Percentiles rank a stretch among this genome's conserved stretches.
Conservation (phyloP, 148 eudicot genomes). For the Persicaria tinctoria region DNA sequence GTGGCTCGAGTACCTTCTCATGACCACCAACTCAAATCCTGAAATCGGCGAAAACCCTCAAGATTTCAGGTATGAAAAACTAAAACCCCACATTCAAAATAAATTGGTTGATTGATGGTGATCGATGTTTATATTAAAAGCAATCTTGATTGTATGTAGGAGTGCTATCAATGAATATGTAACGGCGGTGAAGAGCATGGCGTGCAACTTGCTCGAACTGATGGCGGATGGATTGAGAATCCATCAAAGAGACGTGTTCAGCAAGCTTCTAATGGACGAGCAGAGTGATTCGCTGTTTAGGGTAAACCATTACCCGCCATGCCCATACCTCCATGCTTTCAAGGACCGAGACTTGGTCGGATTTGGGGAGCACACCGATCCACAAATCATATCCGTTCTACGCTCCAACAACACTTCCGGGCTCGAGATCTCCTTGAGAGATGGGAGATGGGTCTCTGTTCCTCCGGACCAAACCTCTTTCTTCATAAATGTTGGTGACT, state of each 20-base stretch:
- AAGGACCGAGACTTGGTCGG: slow-evolving; percentile 37
- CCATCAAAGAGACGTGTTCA: slow-evolving; percentile 24
- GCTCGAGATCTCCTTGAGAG: slow-evolving; percentile 37
- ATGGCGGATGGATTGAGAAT: slow-evolving; percentile 46
- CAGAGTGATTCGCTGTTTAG: slow-evolving; percentile 45
- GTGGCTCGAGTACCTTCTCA: slow-evolving; percentile 66
- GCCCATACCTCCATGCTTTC: slow-evolving; percentile 24
- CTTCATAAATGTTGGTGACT: slow-evolving; percentile 50
- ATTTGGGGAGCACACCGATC: slow-evolving; percentile 78
- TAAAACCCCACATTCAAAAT: neutral
- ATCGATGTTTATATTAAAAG: neutral
- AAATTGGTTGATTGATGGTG: neutral
- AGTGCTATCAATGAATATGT: slow-evolving; percentile 30
- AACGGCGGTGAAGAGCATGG: slow-evolving; percentile 28
- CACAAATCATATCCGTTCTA: slow-evolving; percentile 54
- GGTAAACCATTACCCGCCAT: slow-evolving; percentile 57
- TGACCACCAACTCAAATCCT: slow-evolving; percentile 9
- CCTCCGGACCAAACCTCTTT: slow-evolving; percentile 41
- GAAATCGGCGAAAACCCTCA: slow-evolving; percentile 2
- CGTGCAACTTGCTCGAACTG: slow-evolving; percentile 34
- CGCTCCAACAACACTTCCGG: slow-evolving; percentile 53
- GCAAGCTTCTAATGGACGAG: slow-evolving; percentile 34
- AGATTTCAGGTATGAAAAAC: neutral
- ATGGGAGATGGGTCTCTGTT: slow-evolving; percentile 49
- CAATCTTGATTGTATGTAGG: neutral